Conservation (phyloP, 257 asterid genomes). For the Przewalskia tangutica region DNA sequence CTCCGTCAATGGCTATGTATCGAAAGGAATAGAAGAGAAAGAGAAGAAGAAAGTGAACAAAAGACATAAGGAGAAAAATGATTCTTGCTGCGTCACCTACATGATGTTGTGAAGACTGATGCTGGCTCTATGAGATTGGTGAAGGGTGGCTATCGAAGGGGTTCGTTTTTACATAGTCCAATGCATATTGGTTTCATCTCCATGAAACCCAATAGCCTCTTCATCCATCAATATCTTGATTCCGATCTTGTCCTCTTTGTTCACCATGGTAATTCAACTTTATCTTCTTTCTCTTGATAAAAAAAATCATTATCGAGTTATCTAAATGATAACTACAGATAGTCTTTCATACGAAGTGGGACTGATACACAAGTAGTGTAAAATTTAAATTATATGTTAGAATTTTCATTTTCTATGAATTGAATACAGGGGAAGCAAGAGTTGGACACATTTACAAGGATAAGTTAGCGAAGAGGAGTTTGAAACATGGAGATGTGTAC, state of each 20-base stretch:
- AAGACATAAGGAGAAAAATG: slow-evolving; percentile 15
- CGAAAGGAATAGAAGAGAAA: neutral
- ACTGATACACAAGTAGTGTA: neutral
- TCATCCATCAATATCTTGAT: slow-evolving; percentile 89
- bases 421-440: slow-evolving; percentile 65
- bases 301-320: too few relatives aligned
- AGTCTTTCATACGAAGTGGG: neutral
- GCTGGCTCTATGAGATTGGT: slow-evolving; percentile 66
- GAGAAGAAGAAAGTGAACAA: neutral
- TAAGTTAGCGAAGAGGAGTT: slow-evolving; percentile 43
- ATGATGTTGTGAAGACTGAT: slow-evolving; percentile 44
- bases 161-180: slow-evolving; percentile 8
- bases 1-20: slow-evolving; percentile 10
- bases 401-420: neutral
- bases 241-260: slow-evolving; percentile 61
- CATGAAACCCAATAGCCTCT: slow-evolving; percentile 63
- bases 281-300: neutral
- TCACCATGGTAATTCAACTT: slow-evolving; percentile 36
- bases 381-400: neutral
- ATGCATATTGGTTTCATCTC: slow-evolving; percentile 67
- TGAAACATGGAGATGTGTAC: slow-evolving; percentile 69
- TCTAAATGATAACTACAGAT: neutral
- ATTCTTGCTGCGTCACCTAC: slow-evolving; percentile 46
- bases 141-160: slow-evolving; percentile 19
- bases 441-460: slow-evolving; percentile 66